Evolutionary conservation across 768 basidiomycete species (phyloP).

Genomic region (Termitomyces sp.): DNA sequence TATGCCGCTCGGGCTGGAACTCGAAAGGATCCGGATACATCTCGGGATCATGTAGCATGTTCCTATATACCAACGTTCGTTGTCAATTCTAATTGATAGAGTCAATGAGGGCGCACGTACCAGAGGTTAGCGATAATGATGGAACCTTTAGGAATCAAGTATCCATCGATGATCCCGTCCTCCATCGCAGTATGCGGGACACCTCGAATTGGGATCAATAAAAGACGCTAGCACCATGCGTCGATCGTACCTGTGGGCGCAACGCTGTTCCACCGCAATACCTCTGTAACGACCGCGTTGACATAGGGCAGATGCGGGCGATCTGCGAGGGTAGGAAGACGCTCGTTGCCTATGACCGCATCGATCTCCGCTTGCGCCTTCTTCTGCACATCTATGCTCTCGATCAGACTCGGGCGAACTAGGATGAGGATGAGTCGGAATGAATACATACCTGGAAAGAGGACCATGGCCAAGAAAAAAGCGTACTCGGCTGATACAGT

Average conservation of each 20-base stretch:
- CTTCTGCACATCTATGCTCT: constrained; percentile 35
- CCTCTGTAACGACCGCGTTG: constrained; percentile 37
- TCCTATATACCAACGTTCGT: constrained; percentile 25
- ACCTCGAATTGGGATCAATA: constrained; percentile 18
- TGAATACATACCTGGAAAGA: constrained; percentile 27
- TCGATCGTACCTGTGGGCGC: constrained; percentile 21
- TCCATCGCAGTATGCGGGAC: constrained; percentile 40
- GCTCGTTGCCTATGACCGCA: constrained; percentile 28
- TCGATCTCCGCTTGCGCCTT: constrained; percentile 51
- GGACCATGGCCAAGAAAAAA: constrained; percentile 44
- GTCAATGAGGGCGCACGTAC: constrained; percentile 20
- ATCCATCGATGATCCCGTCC: constrained; percentile 37
- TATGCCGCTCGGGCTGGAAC: constrained; percentile 45
- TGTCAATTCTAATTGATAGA: background rate
- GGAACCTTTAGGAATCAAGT: constrained; percentile 43
- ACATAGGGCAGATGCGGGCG: constrained; percentile 43
- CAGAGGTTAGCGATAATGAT: constrained; percentile 43
- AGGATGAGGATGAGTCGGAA: no score
- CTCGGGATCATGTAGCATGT: constrained; percentile 45
- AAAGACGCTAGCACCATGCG: background rate
- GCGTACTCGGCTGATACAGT: constrained; percentile 39
- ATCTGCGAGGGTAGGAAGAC: constrained; percentile 36
- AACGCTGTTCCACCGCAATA: constrained; percentile 42
- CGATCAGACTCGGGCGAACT: background rate
- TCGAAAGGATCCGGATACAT: constrained; percentile 41